A percentile compares a stretch with the other conserved stretches of the same genome.
phyloP scores from a whole-genome alignment of 2,329 filamentous ascomycete genomes.

The Cordyceps tenuipes region DNA sequence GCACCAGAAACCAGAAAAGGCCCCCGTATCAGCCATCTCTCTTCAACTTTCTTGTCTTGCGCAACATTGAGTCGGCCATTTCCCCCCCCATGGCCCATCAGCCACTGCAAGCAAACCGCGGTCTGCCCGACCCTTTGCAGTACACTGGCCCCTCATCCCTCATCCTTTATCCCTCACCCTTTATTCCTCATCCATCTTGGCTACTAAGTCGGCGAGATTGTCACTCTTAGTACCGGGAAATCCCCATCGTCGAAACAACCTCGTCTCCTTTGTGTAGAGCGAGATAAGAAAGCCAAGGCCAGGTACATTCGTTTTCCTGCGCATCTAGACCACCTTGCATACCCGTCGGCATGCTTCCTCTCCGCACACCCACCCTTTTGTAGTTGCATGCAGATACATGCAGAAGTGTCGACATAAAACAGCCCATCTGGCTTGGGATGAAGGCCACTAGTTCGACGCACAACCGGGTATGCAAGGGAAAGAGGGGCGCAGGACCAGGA shows the following conservation, averaged over 20 bases:
- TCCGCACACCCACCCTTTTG: neutral
- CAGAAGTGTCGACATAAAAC: neutral
- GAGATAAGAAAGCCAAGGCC: neutral
- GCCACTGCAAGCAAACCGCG: neutral
- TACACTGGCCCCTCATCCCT: neutral
- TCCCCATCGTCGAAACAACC: too few relatives aligned
- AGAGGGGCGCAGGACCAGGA: neutral
- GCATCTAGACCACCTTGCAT: neutral
- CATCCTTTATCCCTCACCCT: too few relatives aligned
- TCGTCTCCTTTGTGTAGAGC: neutral
- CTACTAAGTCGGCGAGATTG: too few relatives aligned
- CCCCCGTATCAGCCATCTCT: neutral
- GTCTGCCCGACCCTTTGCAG: neutral
- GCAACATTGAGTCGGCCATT: neutral
- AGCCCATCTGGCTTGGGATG: conserved; percentile 6
- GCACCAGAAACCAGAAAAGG: neutral
- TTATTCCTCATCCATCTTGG: too few relatives aligned
- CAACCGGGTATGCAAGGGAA: conserved; percentile 12
- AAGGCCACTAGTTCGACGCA: conserved; percentile 6
- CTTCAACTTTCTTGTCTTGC: neutral
- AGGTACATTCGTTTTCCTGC: neutral
- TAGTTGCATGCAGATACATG: neutral
- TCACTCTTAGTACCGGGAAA: too few relatives aligned
- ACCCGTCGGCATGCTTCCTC: neutral
- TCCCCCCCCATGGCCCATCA: neutral